phyloP scores from a whole-genome alignment of 768 basidiomycete genomes.

The Xerocomellus intermedius region DNA sequence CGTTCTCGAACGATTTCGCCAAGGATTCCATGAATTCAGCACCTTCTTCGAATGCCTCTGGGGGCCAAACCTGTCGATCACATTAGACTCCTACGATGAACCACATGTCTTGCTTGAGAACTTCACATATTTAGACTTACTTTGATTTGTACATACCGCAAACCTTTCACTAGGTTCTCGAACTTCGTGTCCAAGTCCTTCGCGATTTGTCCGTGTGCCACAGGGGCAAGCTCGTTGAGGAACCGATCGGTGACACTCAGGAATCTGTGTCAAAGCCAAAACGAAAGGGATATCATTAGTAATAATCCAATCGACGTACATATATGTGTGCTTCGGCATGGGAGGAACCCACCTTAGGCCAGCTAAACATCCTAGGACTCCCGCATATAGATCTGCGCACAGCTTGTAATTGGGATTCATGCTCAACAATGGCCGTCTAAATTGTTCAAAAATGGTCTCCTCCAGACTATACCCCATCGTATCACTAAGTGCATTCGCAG shows the following conservation, averaged over 20 bases:
- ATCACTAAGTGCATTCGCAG: slow-evolving; percentile 78
- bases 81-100: neutral
- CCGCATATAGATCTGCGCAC: slow-evolving; percentile 81
- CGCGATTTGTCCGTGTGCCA: slow-evolving; percentile 69
- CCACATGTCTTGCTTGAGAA: neutral
- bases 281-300: neutral
- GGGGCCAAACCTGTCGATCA: slow-evolving; percentile 76
- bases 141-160: slow-evolving; percentile 82
- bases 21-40: slow-evolving; percentile 87
- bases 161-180: slow-evolving; percentile 80
- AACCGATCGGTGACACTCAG: slow-evolving; percentile 93
- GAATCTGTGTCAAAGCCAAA: slow-evolving; percentile 50
- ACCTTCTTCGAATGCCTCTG: slow-evolving; percentile 89
- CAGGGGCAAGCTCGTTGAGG: slow-evolving; percentile 70
- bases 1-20: slow-evolving; percentile 78
- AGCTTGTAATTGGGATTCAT: slow-evolving; percentile 74
- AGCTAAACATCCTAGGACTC: slow-evolving; percentile 80
- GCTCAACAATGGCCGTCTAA: slow-evolving; percentile 59
- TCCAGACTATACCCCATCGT: slow-evolving; percentile 78
- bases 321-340: neutral
- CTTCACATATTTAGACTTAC: slow-evolving; percentile 34
- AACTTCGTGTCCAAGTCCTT: slow-evolving; percentile 81
- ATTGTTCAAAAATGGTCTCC: slow-evolving; percentile 85
- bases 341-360: slow-evolving; percentile 61
- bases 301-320: neutral